These are phyloP conservation scores for Xanthoceras sorbifolium DNA, from an alignment of 345 rosid genomes.

Conservation along the genomic window DNA sequence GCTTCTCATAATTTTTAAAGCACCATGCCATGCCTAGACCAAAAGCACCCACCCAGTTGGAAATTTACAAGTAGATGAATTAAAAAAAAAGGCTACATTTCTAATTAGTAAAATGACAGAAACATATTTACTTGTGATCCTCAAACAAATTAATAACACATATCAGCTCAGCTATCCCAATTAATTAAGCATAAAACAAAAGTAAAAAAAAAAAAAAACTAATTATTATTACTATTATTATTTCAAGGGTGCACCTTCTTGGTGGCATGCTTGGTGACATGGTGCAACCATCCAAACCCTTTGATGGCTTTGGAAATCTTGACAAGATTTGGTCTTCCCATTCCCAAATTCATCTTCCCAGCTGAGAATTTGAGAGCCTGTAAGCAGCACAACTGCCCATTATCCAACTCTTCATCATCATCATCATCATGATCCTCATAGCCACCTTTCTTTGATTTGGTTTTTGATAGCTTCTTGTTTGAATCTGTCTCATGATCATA, in stretches of 20 bases:
- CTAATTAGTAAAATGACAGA: neutral
- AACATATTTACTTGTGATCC: slow-evolving; percentile 33
- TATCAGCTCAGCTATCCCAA: neutral
- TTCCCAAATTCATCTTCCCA: slow-evolving; percentile 88
- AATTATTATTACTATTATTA: neutral
- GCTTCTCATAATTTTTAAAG: neutral
- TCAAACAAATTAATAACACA: slow-evolving; percentile 10
- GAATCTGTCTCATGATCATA: slow-evolving; percentile 63
- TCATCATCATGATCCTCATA: slow-evolving; percentile 34
- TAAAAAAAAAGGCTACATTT: neutral
- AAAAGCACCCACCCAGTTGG: too few relatives aligned
- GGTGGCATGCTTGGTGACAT: slow-evolving; percentile 41
- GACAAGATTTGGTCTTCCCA: slow-evolving; percentile 76
- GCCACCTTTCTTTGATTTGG: slow-evolving; percentile 30
- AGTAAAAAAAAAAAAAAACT: neutral
- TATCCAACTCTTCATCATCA: slow-evolving; percentile 48
- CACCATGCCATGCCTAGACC: neutral
- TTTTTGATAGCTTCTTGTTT: slow-evolving; percentile 32
- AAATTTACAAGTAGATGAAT: too few relatives aligned
- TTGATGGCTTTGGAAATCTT: slow-evolving; percentile 72
- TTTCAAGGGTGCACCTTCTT: slow-evolving; percentile 45
- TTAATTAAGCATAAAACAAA: slow-evolving; percentile 15
- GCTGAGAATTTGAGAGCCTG: slow-evolving; percentile 89
- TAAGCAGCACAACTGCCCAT: slow-evolving; percentile 73
- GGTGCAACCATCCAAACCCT: slow-evolving; percentile 78